Base-by-base conservation (phyloP, 2,329 filamentous ascomycete genomes). In the Calonectria pseudoreteaudii region DNA sequence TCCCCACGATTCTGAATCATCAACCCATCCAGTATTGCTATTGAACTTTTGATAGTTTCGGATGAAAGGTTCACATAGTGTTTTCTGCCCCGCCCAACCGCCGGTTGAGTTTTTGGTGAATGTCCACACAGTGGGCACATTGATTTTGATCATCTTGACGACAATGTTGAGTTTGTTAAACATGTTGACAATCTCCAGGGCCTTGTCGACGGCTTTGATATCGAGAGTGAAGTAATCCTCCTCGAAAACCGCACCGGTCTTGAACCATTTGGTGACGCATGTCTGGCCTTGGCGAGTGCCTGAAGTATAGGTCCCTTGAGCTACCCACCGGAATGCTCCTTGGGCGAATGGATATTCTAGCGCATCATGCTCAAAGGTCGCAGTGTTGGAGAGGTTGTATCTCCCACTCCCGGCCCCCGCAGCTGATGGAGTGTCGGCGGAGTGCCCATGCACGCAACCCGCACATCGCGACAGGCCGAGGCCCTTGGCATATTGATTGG, bases 1-100 rank as follows among this genome's bases (percentile, higher is more conserved):
- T 3, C 80, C 84, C 85, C 53, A 86, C 4, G 60, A 49, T n/a
- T 58, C 70, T 0, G 74, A 73, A 9, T 78, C 74, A 70, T 84
- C 77, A 47, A 30, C 78, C 85, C 85, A 87, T 50, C 85, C 85
- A 1, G 76, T 82, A 74, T 86, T 87, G 81, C 85, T 87, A 78
- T 87, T 87, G 80, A 86, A 86, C 78, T 86, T 87, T 72, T 85
- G 77, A 75, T 86, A 86, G 74, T 86, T 84, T 20, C 83, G 71
- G 66, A 87, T 86, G 75, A 85, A 85, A 1, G 85, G 85, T 75
- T 87, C 85, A 30, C 74, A 49, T 1, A 87, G 80, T 6, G 2
- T 0, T 28, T 76, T 81, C 31, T 79, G 72, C 13, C 82, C 83
- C 0, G 50, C 60, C 50, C 20, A 69, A 1, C 75, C 20, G 0